Evolutionary conservation across 768 basidiomycete species (phyloP).

Genomic region (Termitomyces sp.): DNA sequence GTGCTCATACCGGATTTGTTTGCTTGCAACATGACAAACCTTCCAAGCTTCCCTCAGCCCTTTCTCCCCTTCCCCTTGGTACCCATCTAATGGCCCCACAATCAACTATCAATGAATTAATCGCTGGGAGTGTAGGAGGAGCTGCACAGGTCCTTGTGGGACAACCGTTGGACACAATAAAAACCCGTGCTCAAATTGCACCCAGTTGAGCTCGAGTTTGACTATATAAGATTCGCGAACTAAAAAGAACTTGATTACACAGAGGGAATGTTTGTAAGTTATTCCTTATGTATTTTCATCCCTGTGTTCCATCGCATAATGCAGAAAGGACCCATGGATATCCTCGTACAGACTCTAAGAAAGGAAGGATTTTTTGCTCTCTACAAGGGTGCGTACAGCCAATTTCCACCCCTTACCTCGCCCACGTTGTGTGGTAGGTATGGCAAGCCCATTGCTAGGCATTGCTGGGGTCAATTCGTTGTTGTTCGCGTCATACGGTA

Average conservation of each 20-base stretch:
- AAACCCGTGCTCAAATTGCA: constrained; percentile 84
- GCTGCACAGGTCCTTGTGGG: constrained; percentile 94
- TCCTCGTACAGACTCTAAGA: constrained; percentile 70
- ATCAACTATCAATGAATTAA: constrained; percentile 72
- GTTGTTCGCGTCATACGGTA: constrained; percentile 87
- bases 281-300: background rate
- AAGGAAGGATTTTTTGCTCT: constrained; percentile 92
- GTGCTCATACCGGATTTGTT: background rate
- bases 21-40: background rate
- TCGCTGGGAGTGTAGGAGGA: constrained; percentile 89
- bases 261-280: constrained; percentile 88
- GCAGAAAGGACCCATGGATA: constrained; percentile 93
- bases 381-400: constrained; percentile 70
- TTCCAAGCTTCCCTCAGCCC: background rate
- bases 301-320: background rate
- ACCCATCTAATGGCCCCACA: constrained; percentile 19
- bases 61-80: background rate
- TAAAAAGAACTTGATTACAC: background rate
- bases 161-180: constrained; percentile 85
- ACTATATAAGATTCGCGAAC: constrained; percentile 1
- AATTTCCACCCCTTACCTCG: background rate
- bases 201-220: constrained; percentile 48
- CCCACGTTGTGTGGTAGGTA: constrained; percentile 42
- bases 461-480: constrained; percentile 96
- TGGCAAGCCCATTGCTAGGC: constrained; percentile 86